phyloP scores from a whole-genome alignment of 805 yeast species.

The Teunomyces atbi region DNA sequence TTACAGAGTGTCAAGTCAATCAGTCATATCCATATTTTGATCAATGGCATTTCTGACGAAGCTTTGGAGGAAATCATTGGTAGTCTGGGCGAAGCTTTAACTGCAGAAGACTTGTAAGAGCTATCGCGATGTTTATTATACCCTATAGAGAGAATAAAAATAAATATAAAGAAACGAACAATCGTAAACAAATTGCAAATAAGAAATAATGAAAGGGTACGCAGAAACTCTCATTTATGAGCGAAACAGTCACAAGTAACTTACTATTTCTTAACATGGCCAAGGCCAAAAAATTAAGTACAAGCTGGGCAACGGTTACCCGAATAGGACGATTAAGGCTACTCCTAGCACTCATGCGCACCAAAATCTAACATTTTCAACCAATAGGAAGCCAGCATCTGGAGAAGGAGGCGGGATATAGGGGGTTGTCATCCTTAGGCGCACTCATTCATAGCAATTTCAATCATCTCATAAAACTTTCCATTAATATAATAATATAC shows the following conservation, averaged over 20 bases:
- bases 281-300: background rate
- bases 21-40: slow-evolving; percentile 68
- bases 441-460: background rate
- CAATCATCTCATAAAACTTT: slow-evolving; percentile 1
- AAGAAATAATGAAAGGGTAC: background rate
- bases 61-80: slow-evolving; percentile 9
- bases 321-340: background rate
- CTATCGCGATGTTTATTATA: background rate
- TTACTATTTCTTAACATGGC: background rate
- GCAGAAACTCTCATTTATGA: background rate
- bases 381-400: background rate
- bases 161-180: slow-evolving; percentile 1
- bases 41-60: slow-evolving; percentile 34
- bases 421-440: too few species aligned
- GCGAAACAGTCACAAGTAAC: background rate
- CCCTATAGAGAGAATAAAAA: slow-evolving; percentile 6
- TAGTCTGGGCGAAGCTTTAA: slow-evolving; percentile 11
- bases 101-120: slow-evolving; percentile 8
- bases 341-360: background rate
- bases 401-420: too few species aligned
- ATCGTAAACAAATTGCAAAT: background rate
- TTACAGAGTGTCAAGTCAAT: slow-evolving; percentile 66
- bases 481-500: slow-evolving; percentile 9
- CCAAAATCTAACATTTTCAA: background rate
- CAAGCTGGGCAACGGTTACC: background rate